Evolutionary conservation across 371 early-diverging fungal genomes (phyloP).

Genomic region (Batkoa obscura): DNA sequence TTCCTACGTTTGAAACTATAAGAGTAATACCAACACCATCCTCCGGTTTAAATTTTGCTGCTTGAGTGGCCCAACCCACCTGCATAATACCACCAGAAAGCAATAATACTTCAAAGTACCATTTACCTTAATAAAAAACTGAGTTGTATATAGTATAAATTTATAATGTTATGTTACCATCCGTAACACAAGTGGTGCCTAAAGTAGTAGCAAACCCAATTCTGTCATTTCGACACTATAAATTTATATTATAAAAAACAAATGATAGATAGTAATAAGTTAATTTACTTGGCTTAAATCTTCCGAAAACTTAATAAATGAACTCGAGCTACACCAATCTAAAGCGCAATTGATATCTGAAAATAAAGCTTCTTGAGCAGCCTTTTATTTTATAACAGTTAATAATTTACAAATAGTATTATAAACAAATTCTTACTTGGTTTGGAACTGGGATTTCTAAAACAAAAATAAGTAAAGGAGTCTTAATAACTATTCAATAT

Average conservation of each 20-base stretch:
- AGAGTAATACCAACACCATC: slow-evolving; percentile 48
- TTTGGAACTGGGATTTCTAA: not conserved
- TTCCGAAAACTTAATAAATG: not conserved
- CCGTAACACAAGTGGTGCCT: not conserved
- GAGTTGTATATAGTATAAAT: too few relatives aligned
- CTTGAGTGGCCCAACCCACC: slow-evolving; percentile 41
- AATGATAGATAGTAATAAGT: too few relatives aligned
- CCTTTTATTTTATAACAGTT: not conserved
- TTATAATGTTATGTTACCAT: slow-evolving; percentile 9
- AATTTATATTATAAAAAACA: too few relatives aligned
- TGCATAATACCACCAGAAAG: slow-evolving; percentile 40
- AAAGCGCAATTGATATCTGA: not conserved
- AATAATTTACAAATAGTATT: not conserved
- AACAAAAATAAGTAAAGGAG: not conserved
- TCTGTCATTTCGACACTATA: not conserved
- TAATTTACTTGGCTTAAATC: not conserved
- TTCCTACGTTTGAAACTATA: too few relatives aligned
- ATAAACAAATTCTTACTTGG: not conserved
- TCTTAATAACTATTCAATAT: not conserved
- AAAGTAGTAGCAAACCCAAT: not conserved
- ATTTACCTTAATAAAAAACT: slow-evolving; percentile 15
- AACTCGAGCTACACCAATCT: not conserved
- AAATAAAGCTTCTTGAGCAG: not conserved
- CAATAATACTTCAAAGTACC: slow-evolving; percentile 37
- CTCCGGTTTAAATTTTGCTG: slow-evolving; percentile 34